phyloP scores from a whole-genome alignment of 306 rosid species.

The Prunus fruticosa region DNA sequence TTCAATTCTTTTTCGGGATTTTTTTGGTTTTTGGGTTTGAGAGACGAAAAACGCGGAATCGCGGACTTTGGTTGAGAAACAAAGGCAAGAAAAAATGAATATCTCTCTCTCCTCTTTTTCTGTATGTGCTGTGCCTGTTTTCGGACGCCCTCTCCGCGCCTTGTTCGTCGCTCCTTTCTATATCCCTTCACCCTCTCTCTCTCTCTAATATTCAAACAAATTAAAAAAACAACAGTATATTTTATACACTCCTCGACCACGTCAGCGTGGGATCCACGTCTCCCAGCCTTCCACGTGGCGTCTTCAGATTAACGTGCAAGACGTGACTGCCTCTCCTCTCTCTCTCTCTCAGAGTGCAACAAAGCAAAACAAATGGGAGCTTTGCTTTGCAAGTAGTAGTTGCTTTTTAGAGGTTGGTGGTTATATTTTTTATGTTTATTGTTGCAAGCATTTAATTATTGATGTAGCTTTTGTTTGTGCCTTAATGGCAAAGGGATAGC shows the following conservation, averaged over 20 bases:
- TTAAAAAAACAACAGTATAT: neutral
- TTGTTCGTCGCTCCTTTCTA: conserved; percentile 43
- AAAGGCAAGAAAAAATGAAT: too few relatives aligned
- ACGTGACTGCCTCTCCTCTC: conserved; percentile 57
- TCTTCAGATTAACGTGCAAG: conserved; percentile 36
- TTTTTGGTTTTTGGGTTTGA: conserved; percentile 6
- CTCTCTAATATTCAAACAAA: conserved; percentile 6
- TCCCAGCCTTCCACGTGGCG: conserved; percentile 56
- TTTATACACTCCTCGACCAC: conserved; percentile 28
- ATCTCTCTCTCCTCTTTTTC: neutral
- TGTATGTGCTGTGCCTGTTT: conserved; percentile 14
- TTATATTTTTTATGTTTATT: neutral
- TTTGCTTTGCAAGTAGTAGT: neutral
- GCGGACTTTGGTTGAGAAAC: conserved; percentile 34
- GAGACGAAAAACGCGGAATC: conserved; percentile 37
- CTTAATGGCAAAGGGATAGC: conserved; percentile 21
- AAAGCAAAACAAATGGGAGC: neutral
- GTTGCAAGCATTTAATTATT: neutral
- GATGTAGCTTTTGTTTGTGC: conserved; percentile 7
- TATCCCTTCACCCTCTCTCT: conserved; percentile 10
- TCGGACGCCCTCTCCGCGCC: conserved; percentile 61
- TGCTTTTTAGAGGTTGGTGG: neutral
- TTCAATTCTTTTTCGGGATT: neutral
- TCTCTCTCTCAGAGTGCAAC: neutral
- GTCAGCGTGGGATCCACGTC: conserved; percentile 72